Base-by-base conservation (phyloP, 768 basidiomycete species). In the Omphalotus guepiniiformis region DNA sequence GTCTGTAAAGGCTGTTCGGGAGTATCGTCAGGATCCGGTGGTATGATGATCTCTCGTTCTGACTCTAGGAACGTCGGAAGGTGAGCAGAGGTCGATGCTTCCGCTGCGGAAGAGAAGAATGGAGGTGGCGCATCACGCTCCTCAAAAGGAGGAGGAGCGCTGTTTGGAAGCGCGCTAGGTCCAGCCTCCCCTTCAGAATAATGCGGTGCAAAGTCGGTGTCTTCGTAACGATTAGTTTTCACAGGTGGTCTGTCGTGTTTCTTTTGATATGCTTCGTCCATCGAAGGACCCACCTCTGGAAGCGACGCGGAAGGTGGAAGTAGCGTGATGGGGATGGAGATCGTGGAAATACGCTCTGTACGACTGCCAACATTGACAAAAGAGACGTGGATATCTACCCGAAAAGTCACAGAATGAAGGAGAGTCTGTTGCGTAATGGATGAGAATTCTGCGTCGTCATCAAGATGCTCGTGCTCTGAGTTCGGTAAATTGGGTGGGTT, bases 211-310 rank as follows among this genome's bases (percentile, higher is more conserved):
- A 67, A 56, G 28, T 89, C 88, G 13, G 53, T 50, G 42, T 91
- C 90, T 47, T 88, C 87, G 29, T 75, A 66, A 43, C 90, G 71
- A 29, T 81, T 75, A 0, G 90, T 93, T 57, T 71, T 79, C 3
- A 73, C 62, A 2, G 90, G 90, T 6, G 90, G 90, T 2, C 78
- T 76, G 56, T 93, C 90, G 55, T 92, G 89, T 61, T 93, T 93
- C 72, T 93, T 93, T 56, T 79, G 82, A 63, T 93, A 93, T 6
- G 85, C 87, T 25, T 73, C 75, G 51, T 87, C 87, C 18, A 88
- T 64, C 44, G 79, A 78, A 46, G 72, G 75, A n/a, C 85, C 83
- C 3, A 87, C 79, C 59, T 90, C 82, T 4, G 86, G 87, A 18
- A 88, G 76, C n/a, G 84, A 84, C 0, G 90, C 88, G 13, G 83